phyloP scores from a whole-genome alignment of 495 filamentous ascomycete genomes.

The Lepraria neglecta region DNA sequence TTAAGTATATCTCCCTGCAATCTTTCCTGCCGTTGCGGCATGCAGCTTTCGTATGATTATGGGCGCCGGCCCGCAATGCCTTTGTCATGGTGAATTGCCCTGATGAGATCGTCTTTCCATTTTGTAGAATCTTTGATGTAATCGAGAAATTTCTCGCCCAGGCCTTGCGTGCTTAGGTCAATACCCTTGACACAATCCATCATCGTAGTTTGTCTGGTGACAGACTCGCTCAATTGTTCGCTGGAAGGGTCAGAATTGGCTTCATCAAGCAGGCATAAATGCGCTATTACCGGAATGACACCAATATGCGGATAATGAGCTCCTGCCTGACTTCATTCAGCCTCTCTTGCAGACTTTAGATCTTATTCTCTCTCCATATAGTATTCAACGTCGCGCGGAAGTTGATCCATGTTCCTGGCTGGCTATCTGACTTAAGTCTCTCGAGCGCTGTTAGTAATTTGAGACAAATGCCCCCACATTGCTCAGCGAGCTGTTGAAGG shows the following conservation, averaged over 20 bases:
- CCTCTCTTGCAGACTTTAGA: not conserved
- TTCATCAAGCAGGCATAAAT: not conserved
- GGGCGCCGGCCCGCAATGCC: not conserved
- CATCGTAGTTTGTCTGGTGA: not conserved
- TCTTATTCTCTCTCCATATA: constrained; percentile 3
- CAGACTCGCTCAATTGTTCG: constrained; percentile 1
- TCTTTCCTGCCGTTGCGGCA: not conserved
- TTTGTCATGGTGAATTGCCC: not conserved
- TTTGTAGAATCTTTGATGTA: not conserved
- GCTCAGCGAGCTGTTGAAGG: constrained; percentile 1
- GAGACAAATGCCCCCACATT: not conserved
- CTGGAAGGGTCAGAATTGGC: not conserved
- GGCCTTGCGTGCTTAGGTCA: not conserved
- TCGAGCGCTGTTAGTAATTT: not conserved
- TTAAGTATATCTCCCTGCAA: not conserved
- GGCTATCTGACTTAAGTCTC: not conserved
- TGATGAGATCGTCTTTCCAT: constrained; percentile 1
- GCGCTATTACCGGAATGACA: not conserved
- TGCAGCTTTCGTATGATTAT: not conserved
- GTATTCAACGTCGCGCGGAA: not conserved
- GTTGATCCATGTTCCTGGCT: not conserved
- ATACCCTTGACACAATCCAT: not conserved
- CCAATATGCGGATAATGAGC: constrained; percentile 1
- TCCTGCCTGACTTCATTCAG: not conserved
- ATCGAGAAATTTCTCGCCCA: constrained; percentile 1